Evolutionary conservation across 352 stramenopile species (phyloP).

Genomic region (Globisporangium nagaii): DNA sequence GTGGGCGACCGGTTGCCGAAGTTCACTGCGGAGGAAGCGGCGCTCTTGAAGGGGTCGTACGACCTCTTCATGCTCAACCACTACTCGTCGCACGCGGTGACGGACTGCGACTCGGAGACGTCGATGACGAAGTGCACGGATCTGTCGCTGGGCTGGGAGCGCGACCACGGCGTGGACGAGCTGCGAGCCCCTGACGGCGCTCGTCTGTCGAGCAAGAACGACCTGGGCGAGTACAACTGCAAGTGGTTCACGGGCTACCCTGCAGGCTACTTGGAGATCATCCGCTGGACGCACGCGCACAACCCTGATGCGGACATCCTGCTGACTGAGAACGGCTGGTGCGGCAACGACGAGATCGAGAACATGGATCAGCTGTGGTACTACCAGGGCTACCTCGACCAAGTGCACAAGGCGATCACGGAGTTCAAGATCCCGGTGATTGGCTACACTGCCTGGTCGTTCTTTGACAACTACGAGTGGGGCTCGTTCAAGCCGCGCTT

Average conservation of each 20-base stretch:
- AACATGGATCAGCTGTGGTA: conserved; percentile 58
- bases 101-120: conserved; percentile 29
- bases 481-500: conserved; percentile 60
- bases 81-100: conserved; percentile 66
- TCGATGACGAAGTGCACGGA: conserved; percentile 29
- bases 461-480: conserved; percentile 96
- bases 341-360: conserved; percentile 39
- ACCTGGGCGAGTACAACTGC: conserved; percentile 24
- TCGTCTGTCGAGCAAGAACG: conserved; percentile 27
- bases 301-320: conserved; percentile 40
- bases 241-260: conserved; percentile 40
- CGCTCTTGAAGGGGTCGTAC: conserved; percentile 74
- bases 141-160: conserved; percentile 30
- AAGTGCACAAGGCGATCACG: conserved; percentile 52
- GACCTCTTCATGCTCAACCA: conserved; percentile 96
- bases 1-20: conserved; percentile 69
- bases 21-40: conserved; percentile 79
- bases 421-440: conserved; percentile 69
- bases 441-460: conserved; percentile 92
- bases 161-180: conserved; percentile 47
- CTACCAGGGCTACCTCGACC: conserved; percentile 42
- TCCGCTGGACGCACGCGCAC: conserved; percentile 61
- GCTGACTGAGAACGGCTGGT: conserved; percentile 67
- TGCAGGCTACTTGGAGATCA: conserved; percentile 46
- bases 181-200: conserved; percentile 49